phyloP scores from a whole-genome alignment of 2,329 filamentous ascomycete species.

The Ophiostoma sp. region DNA sequence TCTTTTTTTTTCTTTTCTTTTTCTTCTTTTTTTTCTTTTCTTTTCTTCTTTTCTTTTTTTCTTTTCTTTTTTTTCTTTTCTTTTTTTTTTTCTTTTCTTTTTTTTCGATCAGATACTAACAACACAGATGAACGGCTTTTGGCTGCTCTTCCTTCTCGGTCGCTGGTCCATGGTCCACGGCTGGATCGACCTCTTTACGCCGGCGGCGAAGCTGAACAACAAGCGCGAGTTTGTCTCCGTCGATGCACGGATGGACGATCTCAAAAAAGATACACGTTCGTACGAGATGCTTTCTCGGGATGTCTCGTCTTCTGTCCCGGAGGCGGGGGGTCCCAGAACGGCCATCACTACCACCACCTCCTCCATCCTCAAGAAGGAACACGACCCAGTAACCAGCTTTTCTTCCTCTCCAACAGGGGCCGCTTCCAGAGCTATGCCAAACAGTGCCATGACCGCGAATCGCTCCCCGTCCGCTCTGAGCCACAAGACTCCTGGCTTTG shows the following conservation, averaged over 20 bases:
- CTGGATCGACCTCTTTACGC: slow-evolving; percentile 64
- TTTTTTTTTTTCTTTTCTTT: neutral
- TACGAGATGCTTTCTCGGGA: slow-evolving; percentile 75
- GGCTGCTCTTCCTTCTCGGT: slow-evolving; percentile 74
- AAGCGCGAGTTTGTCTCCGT: slow-evolving; percentile 83
- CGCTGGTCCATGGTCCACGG: slow-evolving; percentile 79
- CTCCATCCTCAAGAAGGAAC: slow-evolving; percentile 16
- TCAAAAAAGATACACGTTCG: slow-evolving; percentile 59
- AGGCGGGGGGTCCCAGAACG: slow-evolving; percentile 12
- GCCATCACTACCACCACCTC: slow-evolving; percentile 7
- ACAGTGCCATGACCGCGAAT: slow-evolving; percentile 1
- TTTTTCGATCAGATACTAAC: neutral
- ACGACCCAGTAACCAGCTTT: slow-evolving; percentile 44
- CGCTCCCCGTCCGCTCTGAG: neutral
- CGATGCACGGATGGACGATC: slow-evolving; percentile 60
- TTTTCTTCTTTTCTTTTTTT: neutral
- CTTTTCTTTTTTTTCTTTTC: neutral
- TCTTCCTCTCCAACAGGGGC: slow-evolving; percentile 17
- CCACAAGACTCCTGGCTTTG: neutral
- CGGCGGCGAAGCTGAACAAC: slow-evolving; percentile 41
- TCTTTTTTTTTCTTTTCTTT: neutral
- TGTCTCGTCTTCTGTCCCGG: slow-evolving; percentile 21
- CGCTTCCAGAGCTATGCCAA: slow-evolving; percentile 11
- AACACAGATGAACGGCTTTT: slow-evolving; percentile 70
- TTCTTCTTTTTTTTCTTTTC: neutral